Base-by-base conservation (phyloP, 1,284 basidiomycete genomes). In the Boletus semigastroideus region DNA sequence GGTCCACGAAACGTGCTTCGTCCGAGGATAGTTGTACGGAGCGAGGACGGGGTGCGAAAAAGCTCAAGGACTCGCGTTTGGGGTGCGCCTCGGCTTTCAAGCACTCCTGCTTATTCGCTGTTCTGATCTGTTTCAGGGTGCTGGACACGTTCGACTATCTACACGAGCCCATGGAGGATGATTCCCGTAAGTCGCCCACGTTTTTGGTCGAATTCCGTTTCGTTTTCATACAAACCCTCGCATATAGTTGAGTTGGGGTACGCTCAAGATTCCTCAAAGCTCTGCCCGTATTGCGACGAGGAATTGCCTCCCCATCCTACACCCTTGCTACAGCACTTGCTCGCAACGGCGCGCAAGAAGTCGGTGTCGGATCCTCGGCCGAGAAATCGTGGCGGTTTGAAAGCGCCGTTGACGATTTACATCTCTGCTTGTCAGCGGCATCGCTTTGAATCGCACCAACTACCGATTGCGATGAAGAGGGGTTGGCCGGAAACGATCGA, bases 261-360 rank as follows among this genome's bases (percentile, higher is more conserved):
- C 22, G 34, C 49, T 5, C 58, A 80, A 74, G 87, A 90, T 58
- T 86, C 86, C 8, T 74, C 73, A 6, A 82, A 75, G 0, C 68
- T 91, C 2, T 92, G 90, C 61, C 88, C 89, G 0, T 92, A 84
- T 67, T 92, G 89, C 57, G 89, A 92, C 59, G 77, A 80, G 31
- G 75, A 70, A 0, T 74, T 90, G 8, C 90, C 89, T 3, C 53
- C 73, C 3, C 69, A 75, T 4, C 86, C 85, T 3, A 87, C 88
- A 0, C 78, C 82, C 1, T 69, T 77, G 27, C 73, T 92, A n/a
- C 59, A 62, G 14, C 68, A 71, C 4, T 73, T 92, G n/a, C 74
- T 91, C 6, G 67, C 70, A 1, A 65, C 70, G 3, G 79, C 80
- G 1, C 72, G 70, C 42, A 70, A 70, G 37, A 82, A 79, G 54